A percentile compares a stretch with the other conserved stretches of the same genome.
phyloP scores from a whole-genome alignment of 306 rosid species.

The Echinosophora koreensis region DNA sequence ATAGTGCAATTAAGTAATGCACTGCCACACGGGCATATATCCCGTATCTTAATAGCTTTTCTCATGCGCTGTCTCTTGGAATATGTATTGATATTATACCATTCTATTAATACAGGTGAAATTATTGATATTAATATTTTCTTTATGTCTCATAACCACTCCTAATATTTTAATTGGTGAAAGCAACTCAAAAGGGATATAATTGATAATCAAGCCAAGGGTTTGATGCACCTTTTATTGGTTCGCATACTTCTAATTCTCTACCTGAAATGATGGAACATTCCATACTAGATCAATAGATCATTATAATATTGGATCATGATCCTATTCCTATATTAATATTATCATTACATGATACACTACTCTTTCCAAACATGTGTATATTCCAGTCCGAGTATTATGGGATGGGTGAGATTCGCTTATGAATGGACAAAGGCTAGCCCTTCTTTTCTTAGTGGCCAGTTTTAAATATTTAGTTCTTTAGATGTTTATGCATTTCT shows the following conservation, averaged over 20 bases:
- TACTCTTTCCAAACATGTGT: not conserved
- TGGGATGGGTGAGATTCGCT: not conserved
- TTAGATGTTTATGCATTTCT: not conserved
- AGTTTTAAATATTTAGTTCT: not conserved
- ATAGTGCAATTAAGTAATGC: not conserved
- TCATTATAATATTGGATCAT: slow-evolving; percentile 45
- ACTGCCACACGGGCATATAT: slow-evolving; percentile 32
- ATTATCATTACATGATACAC: not conserved
- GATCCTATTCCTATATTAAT: slow-evolving; percentile 28
- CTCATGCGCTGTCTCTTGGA: slow-evolving; percentile 27
- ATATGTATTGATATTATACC: not conserved
- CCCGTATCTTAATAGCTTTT: slow-evolving; percentile 20
- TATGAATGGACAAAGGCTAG: not conserved
- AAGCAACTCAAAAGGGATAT: slow-evolving; percentile 44
- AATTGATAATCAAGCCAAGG: slow-evolving; percentile 41
- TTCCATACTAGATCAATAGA: slow-evolving; percentile 33
- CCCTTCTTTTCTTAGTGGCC: not conserved
- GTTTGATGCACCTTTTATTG: slow-evolving; percentile 51
- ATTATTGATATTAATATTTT: slow-evolving; percentile 20
- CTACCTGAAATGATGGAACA: slow-evolving; percentile 50
- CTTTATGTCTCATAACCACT: slow-evolving; percentile 33
- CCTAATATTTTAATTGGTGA: slow-evolving; percentile 37
- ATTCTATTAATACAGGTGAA: not conserved
- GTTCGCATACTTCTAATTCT: slow-evolving; percentile 49
- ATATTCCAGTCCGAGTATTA: slow-evolving; percentile 3